phyloP scores from a whole-genome alignment of 257 asterid genomes.

The Solanum corneliomulleri region DNA sequence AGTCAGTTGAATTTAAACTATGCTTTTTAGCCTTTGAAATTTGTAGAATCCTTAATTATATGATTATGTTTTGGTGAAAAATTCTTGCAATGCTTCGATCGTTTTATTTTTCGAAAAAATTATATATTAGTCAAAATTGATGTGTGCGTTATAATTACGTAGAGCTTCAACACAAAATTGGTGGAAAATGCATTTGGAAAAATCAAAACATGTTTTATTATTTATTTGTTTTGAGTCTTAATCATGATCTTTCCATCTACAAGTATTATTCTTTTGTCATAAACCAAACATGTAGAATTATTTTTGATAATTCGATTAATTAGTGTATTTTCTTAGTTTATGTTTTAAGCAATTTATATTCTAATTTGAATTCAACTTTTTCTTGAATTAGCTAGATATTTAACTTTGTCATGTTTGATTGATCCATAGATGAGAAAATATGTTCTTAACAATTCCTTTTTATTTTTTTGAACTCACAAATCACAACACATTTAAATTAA shows the following conservation, averaged over 20 bases:
- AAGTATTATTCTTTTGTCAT: background rate
- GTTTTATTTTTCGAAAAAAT: too few species aligned
- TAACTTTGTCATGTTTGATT: background rate
- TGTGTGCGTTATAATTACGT: background rate
- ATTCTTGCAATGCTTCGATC: background rate
- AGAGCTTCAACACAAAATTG: background rate
- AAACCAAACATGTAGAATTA: background rate
- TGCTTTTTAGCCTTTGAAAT: background rate
- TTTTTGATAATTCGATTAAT: background rate
- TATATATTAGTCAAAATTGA: background rate
- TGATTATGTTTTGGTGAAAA: background rate
- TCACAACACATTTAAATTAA: too few species aligned
- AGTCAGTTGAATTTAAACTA: background rate
- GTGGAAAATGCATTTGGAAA: background rate
- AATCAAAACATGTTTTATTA: background rate
- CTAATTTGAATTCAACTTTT: background rate
- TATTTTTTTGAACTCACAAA: too few species aligned
- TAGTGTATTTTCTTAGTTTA: too few species aligned
- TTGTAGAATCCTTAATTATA: background rate
- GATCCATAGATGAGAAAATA: too few species aligned
- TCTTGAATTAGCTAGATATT: background rate
- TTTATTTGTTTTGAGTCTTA: background rate
- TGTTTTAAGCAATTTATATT: background rate
- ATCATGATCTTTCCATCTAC: background rate
- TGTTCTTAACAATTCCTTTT: background rate